phyloP scores from a whole-genome alignment of 176 grass and related monocot genomes.

The Phragmites australis region DNA sequence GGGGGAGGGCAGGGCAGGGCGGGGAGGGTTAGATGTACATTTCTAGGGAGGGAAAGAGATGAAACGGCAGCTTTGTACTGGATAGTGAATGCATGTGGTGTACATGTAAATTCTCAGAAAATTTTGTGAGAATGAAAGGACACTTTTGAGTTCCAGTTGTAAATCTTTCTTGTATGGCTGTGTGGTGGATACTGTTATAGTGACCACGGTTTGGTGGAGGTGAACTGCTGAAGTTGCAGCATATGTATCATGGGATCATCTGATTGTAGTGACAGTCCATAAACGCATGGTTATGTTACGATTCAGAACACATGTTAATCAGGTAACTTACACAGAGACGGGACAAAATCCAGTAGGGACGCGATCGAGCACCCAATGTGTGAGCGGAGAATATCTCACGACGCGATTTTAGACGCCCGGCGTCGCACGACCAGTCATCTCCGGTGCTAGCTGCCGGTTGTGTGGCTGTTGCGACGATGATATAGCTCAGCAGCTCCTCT shows the following conservation, averaged over 20 bases:
- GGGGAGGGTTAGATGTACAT: conserved; percentile 69
- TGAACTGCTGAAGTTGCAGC: neutral
- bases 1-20: neutral
- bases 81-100: conserved; percentile 51
- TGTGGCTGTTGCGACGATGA: neutral
- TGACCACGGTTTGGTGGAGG: no score
- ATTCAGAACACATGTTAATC: no score
- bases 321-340: no score
- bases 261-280: neutral
- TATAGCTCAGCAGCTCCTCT: neutral
- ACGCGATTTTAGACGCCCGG: neutral
- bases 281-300: no score
- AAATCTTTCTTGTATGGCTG: neutral
- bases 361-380: neutral
- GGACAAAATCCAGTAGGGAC: no score
- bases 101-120: conserved; percentile 76
- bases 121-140: conserved; percentile 73
- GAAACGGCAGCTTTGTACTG: conserved; percentile 33
- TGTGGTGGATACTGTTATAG: no score
- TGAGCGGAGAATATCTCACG: neutral
- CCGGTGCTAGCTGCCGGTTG: neutral
- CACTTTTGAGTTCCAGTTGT: conserved; percentile 43
- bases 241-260: neutral
- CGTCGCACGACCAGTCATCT: neutral
- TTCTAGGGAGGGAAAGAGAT: conserved; percentile 42